These are phyloP conservation scores for Hyaloscypha bicolor DNA, from an alignment of 495 filamentous ascomycete genomes.

Conservation along the genomic window DNA sequence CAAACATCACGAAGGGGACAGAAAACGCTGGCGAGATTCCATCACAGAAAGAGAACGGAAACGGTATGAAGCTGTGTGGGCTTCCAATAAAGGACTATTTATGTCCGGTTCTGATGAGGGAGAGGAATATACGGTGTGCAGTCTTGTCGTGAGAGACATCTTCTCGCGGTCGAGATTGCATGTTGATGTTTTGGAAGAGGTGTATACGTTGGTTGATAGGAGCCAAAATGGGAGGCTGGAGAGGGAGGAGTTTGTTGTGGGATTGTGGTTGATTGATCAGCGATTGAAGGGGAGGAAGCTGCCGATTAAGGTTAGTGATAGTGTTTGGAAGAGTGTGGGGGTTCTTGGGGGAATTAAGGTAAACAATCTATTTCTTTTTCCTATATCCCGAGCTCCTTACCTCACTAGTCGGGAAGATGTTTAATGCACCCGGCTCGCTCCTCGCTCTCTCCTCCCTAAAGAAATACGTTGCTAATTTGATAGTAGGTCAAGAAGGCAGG, in stretches of 20 bases:
- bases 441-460: no score
- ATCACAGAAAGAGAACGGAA: slow-evolving; percentile 79
- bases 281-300: slow-evolving; percentile 85
- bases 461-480: no score
- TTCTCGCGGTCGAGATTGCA: slow-evolving; percentile 80
- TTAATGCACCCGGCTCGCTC: no score
- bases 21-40: slow-evolving; percentile 79
- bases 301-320: slow-evolving; percentile 73
- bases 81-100: slow-evolving; percentile 79
- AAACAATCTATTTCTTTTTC: not conserved
- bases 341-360: slow-evolving; percentile 43
- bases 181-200: slow-evolving; percentile 66
- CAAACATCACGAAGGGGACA: slow-evolving; percentile 85
- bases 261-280: slow-evolving; percentile 95
- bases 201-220: slow-evolving; percentile 85
- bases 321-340: slow-evolving; percentile 85
- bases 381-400: no score
- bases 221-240: slow-evolving; percentile 59
- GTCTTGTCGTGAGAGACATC: slow-evolving; percentile 81
- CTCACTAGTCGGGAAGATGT: no score
- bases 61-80: slow-evolving; percentile 97
- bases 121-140: slow-evolving; percentile 62
- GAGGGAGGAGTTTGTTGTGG: slow-evolving; percentile 89
- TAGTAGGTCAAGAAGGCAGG: not conserved
- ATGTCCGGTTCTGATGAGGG: slow-evolving; percentile 14